Evolutionary conservation across 2,329 filamentous ascomycete species (phyloP).

Genomic region (Apiospora rasikravindrae): DNA sequence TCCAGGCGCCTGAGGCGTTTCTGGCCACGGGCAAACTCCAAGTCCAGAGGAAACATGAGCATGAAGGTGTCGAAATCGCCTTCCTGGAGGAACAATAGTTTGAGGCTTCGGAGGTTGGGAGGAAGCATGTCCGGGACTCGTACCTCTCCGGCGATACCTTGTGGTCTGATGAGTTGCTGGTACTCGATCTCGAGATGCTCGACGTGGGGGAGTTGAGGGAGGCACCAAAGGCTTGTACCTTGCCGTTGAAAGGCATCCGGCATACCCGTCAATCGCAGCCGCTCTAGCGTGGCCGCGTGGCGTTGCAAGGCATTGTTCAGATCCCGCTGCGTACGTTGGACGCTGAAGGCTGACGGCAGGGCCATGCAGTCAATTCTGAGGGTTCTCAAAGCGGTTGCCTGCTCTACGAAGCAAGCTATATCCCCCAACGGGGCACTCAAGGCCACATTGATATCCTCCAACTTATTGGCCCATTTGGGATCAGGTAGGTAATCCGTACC

Average conservation of each 20-base stretch:
- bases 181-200: background rate
- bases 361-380: background rate
- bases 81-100: background rate
- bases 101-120: background rate
- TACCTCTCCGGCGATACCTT: background rate
- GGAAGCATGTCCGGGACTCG: background rate
- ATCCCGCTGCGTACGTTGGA: background rate
- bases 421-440: background rate
- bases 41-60: background rate
- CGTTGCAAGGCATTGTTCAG: background rate
- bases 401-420: background rate
- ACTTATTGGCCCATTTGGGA: background rate
- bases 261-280: background rate
- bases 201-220: background rate
- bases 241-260: background rate
- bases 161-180: background rate
- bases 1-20: background rate
- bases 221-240: background rate
- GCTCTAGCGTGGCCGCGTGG: background rate
- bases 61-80: background rate
- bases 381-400: background rate
- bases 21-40: background rate
- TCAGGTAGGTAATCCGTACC: background rate
- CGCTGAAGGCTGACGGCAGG: background rate
- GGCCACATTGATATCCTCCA: background rate